Evolutionary conservation across 2,329 filamentous ascomycete genomes (phyloP).

Genomic region (Salinomyces thailandicus): DNA sequence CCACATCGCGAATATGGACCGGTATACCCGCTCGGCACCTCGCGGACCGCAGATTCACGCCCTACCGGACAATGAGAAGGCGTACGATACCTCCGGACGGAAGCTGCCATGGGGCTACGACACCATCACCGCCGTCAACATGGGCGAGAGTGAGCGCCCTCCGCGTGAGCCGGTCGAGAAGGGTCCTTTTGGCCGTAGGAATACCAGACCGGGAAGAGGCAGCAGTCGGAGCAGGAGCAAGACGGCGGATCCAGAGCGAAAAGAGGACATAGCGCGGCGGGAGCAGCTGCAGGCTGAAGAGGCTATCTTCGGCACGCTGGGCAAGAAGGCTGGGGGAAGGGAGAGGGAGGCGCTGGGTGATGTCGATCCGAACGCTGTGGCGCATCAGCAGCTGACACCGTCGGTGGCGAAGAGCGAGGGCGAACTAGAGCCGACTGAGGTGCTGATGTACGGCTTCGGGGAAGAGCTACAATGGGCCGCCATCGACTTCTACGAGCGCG

Average conservation of each 20-base stretch:
- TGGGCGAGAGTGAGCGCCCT: conserved; percentile 3
- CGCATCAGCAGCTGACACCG: conserved; percentile 12
- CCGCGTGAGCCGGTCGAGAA: conserved; percentile 45
- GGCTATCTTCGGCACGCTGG: conserved; percentile 33
- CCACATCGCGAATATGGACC: conserved; percentile 7
- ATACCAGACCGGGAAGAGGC: conserved; percentile 25
- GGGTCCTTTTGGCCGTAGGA: conserved; percentile 50
- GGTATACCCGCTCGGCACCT: conserved; percentile 7
- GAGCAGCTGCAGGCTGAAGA: conserved; percentile 38
- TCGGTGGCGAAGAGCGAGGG: conserved; percentile 28
- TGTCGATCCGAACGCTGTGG: conserved; percentile 14
- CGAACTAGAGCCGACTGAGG: conserved; percentile 56
- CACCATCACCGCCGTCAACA: conserved; percentile 1
- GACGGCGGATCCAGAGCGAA: conserved; percentile 48
- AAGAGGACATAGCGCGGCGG: conserved; percentile 42
- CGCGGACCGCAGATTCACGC: conserved; percentile 53
- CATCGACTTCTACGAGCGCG: conserved; percentile 75
- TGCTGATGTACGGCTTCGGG: conserved; percentile 75
- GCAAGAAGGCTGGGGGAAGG: conserved; percentile 17
- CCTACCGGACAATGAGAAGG: conserved; percentile 52
- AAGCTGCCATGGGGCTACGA: conserved; percentile 54
- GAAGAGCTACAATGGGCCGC: conserved; percentile 66
- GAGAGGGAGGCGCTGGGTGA: conserved; percentile 19
- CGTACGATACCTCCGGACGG: conserved; percentile 48
- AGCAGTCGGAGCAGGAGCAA: conserved; percentile 33